A percentile compares a stretch with the other conserved stretches of the same genome.
Evolutionary conservation across 352 stramenopile genomes (phyloP).

Genomic region (Globisporangium iwayamae): DNA sequence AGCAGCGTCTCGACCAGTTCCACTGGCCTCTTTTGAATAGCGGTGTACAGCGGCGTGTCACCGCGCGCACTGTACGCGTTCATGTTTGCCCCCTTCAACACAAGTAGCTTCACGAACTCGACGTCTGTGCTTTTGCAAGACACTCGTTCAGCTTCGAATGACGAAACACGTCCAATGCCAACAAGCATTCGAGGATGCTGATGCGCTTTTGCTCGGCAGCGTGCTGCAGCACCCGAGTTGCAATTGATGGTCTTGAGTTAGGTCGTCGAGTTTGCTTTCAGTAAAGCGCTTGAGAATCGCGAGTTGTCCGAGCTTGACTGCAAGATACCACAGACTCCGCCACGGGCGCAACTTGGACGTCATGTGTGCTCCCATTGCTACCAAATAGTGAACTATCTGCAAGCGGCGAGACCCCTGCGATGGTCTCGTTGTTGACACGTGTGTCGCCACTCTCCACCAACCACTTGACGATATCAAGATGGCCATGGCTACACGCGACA

Average conservation of each 20-base stretch:
- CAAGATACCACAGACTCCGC: background rate
- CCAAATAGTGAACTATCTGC: background rate
- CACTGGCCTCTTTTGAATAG: background rate
- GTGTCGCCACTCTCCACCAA: background rate
- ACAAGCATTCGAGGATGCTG: background rate
- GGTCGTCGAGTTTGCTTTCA: background rate
- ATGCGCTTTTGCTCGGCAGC: background rate
- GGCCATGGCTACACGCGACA: background rate
- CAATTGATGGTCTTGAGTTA: background rate
- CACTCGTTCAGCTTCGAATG: background rate
- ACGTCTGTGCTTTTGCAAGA: background rate
- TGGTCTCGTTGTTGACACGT: background rate
- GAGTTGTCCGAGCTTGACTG: background rate
- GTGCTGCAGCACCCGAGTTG: background rate
- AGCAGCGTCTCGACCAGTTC: background rate
- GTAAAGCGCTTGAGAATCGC: background rate
- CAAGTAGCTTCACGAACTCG: background rate
- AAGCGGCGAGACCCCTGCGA: background rate
- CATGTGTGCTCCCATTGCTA: background rate
- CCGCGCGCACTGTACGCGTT: background rate
- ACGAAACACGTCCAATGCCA: background rate
- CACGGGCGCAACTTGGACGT: background rate
- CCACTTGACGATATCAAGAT: background rate
- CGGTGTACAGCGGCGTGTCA: background rate
- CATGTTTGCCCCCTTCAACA: background rate